These are phyloP conservation scores for Pyrenula massariospora DNA, from an alignment of 495 filamentous ascomycete species.

Conservation along the genomic window DNA sequence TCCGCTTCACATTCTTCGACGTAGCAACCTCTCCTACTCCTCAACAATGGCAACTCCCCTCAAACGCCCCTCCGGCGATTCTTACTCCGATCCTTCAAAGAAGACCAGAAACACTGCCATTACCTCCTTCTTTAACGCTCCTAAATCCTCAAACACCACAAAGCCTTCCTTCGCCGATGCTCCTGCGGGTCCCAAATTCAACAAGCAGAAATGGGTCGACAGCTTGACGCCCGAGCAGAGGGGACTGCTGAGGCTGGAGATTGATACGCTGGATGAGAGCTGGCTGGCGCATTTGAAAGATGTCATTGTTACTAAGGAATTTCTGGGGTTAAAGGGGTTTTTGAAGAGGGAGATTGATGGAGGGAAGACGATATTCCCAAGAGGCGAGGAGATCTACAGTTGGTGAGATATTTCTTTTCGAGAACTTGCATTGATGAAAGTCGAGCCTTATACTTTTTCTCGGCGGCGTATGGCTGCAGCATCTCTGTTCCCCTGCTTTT, in stretches of 20 bases:
- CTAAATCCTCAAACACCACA: slow-evolving; percentile 27
- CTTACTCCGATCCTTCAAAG: slow-evolving; percentile 51
- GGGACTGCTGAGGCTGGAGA: slow-evolving; percentile 72
- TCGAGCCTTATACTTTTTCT: neutral
- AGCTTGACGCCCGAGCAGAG: slow-evolving; percentile 72
- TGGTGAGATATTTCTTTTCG: slow-evolving; percentile 45
- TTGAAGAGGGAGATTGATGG: slow-evolving; percentile 64
- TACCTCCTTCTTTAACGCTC: slow-evolving; percentile 52
- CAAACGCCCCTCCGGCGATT: slow-evolving; percentile 57
- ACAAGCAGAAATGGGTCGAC: slow-evolving; percentile 79
- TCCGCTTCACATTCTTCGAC: neutral
- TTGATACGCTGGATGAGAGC: slow-evolving; percentile 78
- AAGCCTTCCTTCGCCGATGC: slow-evolving; percentile 10
- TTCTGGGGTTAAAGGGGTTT: slow-evolving; percentile 80
- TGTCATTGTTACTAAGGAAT: slow-evolving; percentile 63
- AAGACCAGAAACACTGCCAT: slow-evolving; percentile 54
- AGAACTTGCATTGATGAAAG: neutral
- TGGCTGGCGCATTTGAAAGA: slow-evolving; percentile 84
- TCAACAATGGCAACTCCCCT: slow-evolving; percentile 19
- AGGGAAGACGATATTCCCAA: slow-evolving; percentile 72
- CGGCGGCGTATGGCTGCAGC: no score
- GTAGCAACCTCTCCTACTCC: slow-evolving; percentile 26
- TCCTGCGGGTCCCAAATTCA: slow-evolving; percentile 46
- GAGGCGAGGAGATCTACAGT: slow-evolving; percentile 79
- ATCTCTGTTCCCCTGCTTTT: no score